Evolutionary conservation across 2,329 filamentous ascomycete species (phyloP).

Genomic region (Diaporthe australafricana): DNA sequence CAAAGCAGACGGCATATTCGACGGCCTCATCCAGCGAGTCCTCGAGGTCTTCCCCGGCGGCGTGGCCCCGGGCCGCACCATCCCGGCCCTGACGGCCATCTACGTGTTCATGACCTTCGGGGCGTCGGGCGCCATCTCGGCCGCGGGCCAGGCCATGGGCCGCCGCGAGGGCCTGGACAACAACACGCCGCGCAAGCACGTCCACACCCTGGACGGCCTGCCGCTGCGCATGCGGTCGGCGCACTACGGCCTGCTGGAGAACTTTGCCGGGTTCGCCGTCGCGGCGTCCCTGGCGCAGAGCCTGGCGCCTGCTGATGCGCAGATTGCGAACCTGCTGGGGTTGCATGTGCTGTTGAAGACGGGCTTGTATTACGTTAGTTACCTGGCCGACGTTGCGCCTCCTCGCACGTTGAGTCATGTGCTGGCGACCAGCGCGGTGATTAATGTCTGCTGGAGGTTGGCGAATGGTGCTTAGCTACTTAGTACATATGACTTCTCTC

Average conservation of each 20-base stretch:
- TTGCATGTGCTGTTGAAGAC: constrained; percentile 30
- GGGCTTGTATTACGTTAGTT: constrained; percentile 26
- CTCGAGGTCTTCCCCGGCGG: constrained; percentile 26
- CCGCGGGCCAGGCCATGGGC: constrained; percentile 31
- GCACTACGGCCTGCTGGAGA: constrained; percentile 32
- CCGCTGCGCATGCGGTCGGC: constrained; percentile 31
- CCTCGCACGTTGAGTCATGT: constrained; percentile 28
- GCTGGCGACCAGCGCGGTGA: constrained; percentile 20
- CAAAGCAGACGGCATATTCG: constrained; percentile 16
- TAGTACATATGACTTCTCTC: neutral
- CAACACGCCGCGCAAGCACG: constrained; percentile 25
- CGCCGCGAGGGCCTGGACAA: constrained; percentile 21
- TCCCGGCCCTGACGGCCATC: constrained; percentile 30
- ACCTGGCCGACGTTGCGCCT: constrained; percentile 16
- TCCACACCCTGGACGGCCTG: constrained; percentile 22
- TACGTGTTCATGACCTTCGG: constrained; percentile 31
- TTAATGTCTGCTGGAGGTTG: constrained; percentile 29
- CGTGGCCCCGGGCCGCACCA: constrained; percentile 22
- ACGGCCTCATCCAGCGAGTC: constrained; percentile 17
- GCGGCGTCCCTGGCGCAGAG: constrained; percentile 31
- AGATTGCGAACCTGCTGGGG: constrained; percentile 30
- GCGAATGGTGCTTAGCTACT: constrained; percentile 15
- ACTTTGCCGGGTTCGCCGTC: constrained; percentile 29
- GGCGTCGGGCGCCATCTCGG: constrained; percentile 21
- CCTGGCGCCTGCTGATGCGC: constrained; percentile 20